phyloP scores from a whole-genome alignment of 2,329 filamentous ascomycete species.

The Trichoderma koningiopsis region DNA sequence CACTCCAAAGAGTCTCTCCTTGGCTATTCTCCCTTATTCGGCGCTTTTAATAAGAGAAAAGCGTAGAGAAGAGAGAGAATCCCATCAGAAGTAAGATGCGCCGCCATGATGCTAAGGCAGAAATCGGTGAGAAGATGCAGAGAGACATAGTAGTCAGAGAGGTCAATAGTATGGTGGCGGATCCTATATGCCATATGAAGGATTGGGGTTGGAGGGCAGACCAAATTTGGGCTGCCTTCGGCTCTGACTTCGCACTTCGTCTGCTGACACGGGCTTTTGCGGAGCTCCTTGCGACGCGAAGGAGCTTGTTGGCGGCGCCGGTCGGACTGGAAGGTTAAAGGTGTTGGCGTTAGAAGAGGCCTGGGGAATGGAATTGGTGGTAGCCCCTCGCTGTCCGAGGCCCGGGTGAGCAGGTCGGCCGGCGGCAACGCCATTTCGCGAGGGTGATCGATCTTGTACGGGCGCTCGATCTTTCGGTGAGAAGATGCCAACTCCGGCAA shows the following conservation, averaged over 20 bases:
- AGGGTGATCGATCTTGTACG: slow-evolving; percentile 54
- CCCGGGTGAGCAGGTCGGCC: slow-evolving; percentile 53
- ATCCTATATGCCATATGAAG: slow-evolving; percentile 39
- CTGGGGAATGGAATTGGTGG: slow-evolving; percentile 57
- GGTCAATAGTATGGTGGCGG: slow-evolving; percentile 14
- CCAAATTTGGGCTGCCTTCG: slow-evolving; percentile 59
- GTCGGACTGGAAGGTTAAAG: slow-evolving; percentile 66
- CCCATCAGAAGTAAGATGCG: slow-evolving; percentile 35
- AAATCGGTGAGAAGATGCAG: slow-evolving; percentile 24
- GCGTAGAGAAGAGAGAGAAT: slow-evolving; percentile 5
- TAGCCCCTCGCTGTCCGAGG: slow-evolving; percentile 54
- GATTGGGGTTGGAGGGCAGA: slow-evolving; percentile 49
- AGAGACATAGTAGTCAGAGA: not conserved
- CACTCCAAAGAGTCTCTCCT: not conserved
- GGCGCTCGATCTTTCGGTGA: slow-evolving; percentile 55
- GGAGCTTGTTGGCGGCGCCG: slow-evolving; percentile 60
- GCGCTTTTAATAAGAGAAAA: not conserved
- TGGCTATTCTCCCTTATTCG: slow-evolving; percentile 10
- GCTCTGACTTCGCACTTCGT: slow-evolving; percentile 55
- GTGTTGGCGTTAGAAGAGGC: slow-evolving; percentile 50
- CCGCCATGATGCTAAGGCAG: slow-evolving; percentile 39
- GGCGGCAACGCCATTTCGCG: slow-evolving; percentile 51
- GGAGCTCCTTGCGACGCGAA: slow-evolving; percentile 57
- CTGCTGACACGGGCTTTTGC: slow-evolving; percentile 56
- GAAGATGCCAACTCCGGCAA: slow-evolving; percentile 58